phyloP scores from a whole-genome alignment of 805 yeast genomes.

The Candida xyloterini region DNA sequence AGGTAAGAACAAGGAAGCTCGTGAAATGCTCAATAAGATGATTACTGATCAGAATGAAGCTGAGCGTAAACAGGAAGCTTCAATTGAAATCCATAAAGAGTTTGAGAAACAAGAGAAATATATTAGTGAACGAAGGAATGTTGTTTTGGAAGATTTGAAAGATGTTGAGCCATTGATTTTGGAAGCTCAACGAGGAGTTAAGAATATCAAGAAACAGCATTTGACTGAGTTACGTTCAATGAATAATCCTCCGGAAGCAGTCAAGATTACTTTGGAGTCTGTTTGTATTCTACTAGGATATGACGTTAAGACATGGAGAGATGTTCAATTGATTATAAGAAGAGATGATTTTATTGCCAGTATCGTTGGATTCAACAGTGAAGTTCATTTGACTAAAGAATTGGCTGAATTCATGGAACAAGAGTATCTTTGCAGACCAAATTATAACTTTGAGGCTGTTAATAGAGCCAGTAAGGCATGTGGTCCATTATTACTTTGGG shows the following conservation, averaged over 20 bases:
- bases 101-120: slow-evolving; percentile 63
- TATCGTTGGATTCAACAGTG: slow-evolving; percentile 72
- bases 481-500: slow-evolving; percentile 90
- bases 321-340: slow-evolving; percentile 75
- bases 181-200: slow-evolving; percentile 88
- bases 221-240: slow-evolving; percentile 84
- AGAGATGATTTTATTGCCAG: slow-evolving; percentile 83
- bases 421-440: slow-evolving; percentile 58
- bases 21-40: slow-evolving; percentile 68
- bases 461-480: slow-evolving; percentile 92
- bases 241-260: slow-evolving; percentile 87
- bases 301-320: slow-evolving; percentile 67
- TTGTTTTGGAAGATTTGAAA: slow-evolving; percentile 63
- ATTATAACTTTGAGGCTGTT: slow-evolving; percentile 69
- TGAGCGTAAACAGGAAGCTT: slow-evolving; percentile 84
- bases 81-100: slow-evolving; percentile 69
- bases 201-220: slow-evolving; percentile 88
- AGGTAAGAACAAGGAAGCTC: slow-evolving; percentile 65
- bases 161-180: slow-evolving; percentile 79
- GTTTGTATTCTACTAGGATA: slow-evolving; percentile 83
- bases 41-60: slow-evolving; percentile 86
- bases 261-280: slow-evolving; percentile 80
- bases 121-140: slow-evolving; percentile 49
- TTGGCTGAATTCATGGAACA: slow-evolving; percentile 55
- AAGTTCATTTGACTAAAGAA: slow-evolving; percentile 49